A percentile compares a stretch with the other conserved stretches of the same genome.
Conservation (phyloP, 371 early-diverging fungal genomes). For the Coemansia sp. region DNA sequence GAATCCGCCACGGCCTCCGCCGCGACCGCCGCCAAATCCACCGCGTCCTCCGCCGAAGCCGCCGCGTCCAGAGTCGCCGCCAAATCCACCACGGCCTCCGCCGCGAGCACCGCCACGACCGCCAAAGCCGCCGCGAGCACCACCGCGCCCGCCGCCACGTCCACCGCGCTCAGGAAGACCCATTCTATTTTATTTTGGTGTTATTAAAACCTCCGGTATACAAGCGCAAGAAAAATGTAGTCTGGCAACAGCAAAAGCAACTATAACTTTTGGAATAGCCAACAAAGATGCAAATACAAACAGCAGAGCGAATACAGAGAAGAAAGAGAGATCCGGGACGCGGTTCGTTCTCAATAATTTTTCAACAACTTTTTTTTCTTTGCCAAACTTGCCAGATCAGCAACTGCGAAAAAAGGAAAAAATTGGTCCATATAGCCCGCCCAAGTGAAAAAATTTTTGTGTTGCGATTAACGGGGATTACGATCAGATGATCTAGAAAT, state of each 20-base stretch:
- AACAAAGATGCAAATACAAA: background rate
- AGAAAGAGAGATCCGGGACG: slow-evolving; percentile 1
- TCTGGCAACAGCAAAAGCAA: background rate
- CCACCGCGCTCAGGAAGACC: slow-evolving; percentile 52
- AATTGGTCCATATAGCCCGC: background rate
- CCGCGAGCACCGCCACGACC: slow-evolving; percentile 57
- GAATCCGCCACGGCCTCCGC: slow-evolving; percentile 47
- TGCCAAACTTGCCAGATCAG: slow-evolving; percentile 4
- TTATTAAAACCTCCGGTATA: background rate
- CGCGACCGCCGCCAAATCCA: slow-evolving; percentile 57
- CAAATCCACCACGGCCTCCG: slow-evolving; percentile 44
- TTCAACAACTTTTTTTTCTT: background rate
- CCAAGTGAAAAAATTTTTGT: background rate
- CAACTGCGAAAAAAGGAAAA: background rate
- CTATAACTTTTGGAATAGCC: background rate
- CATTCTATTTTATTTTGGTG: slow-evolving; percentile 24
- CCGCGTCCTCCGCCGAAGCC: slow-evolving; percentile 54
- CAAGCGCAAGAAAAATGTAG: background rate
- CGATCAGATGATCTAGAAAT: background rate
- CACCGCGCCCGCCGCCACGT: slow-evolving; percentile 50
- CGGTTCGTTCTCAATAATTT: background rate
- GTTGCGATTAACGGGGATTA: background rate
- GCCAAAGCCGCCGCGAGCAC: slow-evolving; percentile 48
- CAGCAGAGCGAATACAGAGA: background rate
- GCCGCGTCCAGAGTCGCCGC: slow-evolving; percentile 44